Base-by-base conservation (phyloP, 2,329 filamentous ascomycete genomes). In the Aureobasidium pullulans region DNA sequence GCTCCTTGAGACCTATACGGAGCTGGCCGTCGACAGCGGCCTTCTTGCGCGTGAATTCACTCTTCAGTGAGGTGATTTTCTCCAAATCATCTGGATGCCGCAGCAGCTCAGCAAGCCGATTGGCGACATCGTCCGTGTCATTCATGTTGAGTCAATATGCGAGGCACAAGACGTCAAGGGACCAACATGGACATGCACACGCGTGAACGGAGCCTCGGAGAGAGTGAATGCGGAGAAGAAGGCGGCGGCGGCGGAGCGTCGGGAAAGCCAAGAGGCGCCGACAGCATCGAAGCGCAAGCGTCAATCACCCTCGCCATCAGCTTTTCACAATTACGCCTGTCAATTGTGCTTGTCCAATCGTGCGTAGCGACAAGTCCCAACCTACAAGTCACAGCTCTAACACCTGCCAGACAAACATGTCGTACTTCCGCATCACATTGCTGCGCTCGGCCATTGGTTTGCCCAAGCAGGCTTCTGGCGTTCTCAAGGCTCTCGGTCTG, bases 51-150 rank as follows among this genome's bases (percentile, higher is more conserved):
- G 85, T 84, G 76, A 97, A 96, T 73, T 99, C 94, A 65, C 88
- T 83, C 77, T 95, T 96, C 70, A 99, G 81, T 48, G 85, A 85
- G 56, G 86, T 80, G 69, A 99, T 93, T 80, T 96, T 97, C 78
- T 99, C 94, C 66, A 99, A 86, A 76, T 99, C 94, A 72, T 99
- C 94, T 3, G 94, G 90, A 71, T 96, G 91, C 69, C 91, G 90
- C 66, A 99, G 86, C 63, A 97, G 84, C 79, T 97, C 93, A 65
- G 91, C 85, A 72, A 99, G 86, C 79, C 92, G 92, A 72, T 68
- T 67, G 6, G 66, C 64, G 37, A 69, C 66, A 62, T 71, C 69
- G 48, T 72, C 71, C 37, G 58, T 42, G 29, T 63, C 69, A 62
- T 69, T 69, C 68, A 70, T 70, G 44, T 36, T 65, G 47, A 42